A percentile compares a stretch with the other conserved stretches of the same genome.
These are phyloP conservation scores for Ceratocystiopsis sp. DNA, from an alignment of 2,329 filamentous ascomycete genomes.

Conservation along the genomic window DNA sequence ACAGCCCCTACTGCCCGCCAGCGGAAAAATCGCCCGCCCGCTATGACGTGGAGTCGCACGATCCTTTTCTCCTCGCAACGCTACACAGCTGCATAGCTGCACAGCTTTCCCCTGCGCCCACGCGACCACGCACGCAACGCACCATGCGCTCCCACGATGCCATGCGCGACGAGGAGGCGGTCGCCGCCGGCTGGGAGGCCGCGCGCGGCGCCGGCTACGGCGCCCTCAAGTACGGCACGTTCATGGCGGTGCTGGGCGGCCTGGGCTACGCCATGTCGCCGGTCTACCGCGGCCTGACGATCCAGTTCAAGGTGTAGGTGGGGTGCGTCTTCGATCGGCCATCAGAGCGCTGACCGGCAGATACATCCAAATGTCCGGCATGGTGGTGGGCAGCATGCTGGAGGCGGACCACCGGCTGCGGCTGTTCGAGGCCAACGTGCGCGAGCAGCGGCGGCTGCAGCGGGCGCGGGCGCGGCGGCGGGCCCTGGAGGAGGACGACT, in stretches of 20 bases:
- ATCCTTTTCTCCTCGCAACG: not conserved
- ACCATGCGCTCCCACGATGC: conserved; percentile 24
- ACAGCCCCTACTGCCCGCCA: too few species aligned
- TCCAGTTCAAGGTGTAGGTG: conserved; percentile 62
- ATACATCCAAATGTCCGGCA: conserved; percentile 70
- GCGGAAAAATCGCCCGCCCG: too few species aligned
- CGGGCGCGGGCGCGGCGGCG: conserved; percentile 36
- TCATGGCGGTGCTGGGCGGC: conserved; percentile 42
- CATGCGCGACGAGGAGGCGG: conserved; percentile 48
- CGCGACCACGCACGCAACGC: not conserved
- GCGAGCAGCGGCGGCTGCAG: conserved; percentile 45
- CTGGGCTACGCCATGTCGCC: conserved; percentile 49
- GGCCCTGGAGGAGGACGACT: conserved; percentile 7
- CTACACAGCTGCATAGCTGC: not conserved
- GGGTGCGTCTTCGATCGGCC: too few species aligned
- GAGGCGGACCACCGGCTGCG: conserved; percentile 56
- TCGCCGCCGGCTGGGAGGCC: conserved; percentile 55
- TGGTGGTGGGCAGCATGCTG: conserved; percentile 63
- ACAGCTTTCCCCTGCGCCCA: not conserved
- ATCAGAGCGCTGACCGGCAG: conserved; percentile 19
- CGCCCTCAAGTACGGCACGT: conserved; percentile 56
- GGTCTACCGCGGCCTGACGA: conserved; percentile 52
- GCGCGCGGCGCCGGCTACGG: conserved; percentile 48
- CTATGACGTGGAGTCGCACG: conserved; percentile 4
- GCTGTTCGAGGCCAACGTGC: conserved; percentile 46